Percentiles rank a stretch among this genome's conserved stretches.
phyloP scores from a whole-genome alignment of 768 basidiomycete genomes.

The Leccinellum luteum region DNA sequence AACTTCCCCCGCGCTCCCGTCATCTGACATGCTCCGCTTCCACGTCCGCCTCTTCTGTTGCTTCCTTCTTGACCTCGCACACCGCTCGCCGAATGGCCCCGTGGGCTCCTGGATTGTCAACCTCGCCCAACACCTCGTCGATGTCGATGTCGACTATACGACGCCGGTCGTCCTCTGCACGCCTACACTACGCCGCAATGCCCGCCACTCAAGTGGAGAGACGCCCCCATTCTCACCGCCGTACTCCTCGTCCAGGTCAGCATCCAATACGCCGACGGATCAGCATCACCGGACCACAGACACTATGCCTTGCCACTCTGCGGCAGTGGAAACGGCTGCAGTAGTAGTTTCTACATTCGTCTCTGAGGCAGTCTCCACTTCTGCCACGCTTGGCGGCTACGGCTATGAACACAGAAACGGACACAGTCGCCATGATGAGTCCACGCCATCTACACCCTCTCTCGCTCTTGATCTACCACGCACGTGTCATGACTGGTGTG shows the following conservation, averaged over 20 bases:
- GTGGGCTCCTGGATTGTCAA: neutral
- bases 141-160: no score
- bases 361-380: neutral
- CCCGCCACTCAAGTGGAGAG: neutral
- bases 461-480: neutral
- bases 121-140: neutral
- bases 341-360: neutral
- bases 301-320: neutral
- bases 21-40: neutral
- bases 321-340: neutral
- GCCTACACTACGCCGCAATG: neutral
- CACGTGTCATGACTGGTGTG: neutral
- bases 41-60: no score
- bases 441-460: neutral
- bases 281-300: neutral
- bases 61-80: neutral
- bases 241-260: neutral
- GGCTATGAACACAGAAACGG: neutral
- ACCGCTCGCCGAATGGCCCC: neutral
- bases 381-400: neutral
- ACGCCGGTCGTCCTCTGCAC: neutral
- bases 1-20: neutral
- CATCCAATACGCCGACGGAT: neutral
- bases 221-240: neutral
- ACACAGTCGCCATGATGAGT: neutral